phyloP scores from a whole-genome alignment of 106 monocot species.

The Apostasia ramifera region DNA sequence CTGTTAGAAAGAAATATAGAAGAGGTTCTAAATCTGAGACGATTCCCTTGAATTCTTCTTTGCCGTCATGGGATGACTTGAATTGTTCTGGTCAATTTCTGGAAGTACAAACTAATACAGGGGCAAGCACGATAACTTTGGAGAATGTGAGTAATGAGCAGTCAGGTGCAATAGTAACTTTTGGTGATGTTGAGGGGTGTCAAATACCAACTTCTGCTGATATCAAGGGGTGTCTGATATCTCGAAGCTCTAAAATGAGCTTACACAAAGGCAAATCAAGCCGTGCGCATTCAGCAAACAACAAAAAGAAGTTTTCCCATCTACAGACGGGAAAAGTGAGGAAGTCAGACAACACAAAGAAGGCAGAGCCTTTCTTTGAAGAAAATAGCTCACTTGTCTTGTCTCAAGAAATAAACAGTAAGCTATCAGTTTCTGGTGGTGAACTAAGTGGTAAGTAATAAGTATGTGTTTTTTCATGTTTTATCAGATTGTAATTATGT shows the following conservation, averaged over 20 bases:
- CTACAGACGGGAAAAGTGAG: slow-evolving; percentile 13
- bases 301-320: slow-evolving; percentile 7
- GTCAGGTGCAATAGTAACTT: not conserved
- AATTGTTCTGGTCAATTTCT: slow-evolving; percentile 7
- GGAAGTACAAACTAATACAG: slow-evolving; percentile 8
- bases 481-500: not conserved
- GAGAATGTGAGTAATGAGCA: slow-evolving; percentile 11
- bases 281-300: slow-evolving; percentile 4
- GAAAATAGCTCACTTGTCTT: slow-evolving; percentile 8
- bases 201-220: not conserved
- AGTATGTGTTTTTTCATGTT: not conserved
- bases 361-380: slow-evolving; percentile 5
- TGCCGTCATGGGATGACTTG: slow-evolving; percentile 5
- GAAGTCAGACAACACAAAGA: slow-evolving; percentile 12
- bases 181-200: not conserved
- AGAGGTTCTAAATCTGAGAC: slow-evolving; percentile 13
- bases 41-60: slow-evolving; percentile 7
- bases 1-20: slow-evolving; percentile 9
- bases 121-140: not conserved
- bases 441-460: slow-evolving; percentile 17
- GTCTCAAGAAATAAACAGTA: not conserved
- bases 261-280: slow-evolving; percentile 13
- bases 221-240: slow-evolving; percentile 10
- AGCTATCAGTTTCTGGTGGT: slow-evolving; percentile 7
- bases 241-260: slow-evolving; percentile 9